These are phyloP conservation scores for Penicillium sp. DNA, from an alignment of 2,329 filamentous ascomycete genomes.

Conservation along the genomic window DNA sequence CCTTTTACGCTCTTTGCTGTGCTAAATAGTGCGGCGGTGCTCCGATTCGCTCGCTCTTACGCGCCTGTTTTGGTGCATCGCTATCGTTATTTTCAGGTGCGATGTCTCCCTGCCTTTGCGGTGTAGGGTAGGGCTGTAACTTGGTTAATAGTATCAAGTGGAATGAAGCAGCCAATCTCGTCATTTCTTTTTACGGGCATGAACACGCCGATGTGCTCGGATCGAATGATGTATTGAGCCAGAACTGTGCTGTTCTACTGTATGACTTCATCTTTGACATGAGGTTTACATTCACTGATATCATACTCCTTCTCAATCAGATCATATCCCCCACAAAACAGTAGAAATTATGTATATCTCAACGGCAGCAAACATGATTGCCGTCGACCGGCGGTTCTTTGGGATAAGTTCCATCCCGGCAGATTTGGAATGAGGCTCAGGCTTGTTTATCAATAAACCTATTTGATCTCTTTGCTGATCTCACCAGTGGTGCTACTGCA, in stretches of 20 bases:
- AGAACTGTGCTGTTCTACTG: too few relatives aligned
- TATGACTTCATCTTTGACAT: too few relatives aligned
- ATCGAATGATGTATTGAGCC: too few relatives aligned
- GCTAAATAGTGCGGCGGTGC: neutral
- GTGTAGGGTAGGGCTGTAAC: neutral
- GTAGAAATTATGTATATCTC: too few relatives aligned
- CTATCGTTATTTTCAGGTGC: neutral
- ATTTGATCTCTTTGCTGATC: neutral
- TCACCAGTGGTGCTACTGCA: neutral
- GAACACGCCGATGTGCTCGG: too few relatives aligned
- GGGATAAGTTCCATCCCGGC: neutral
- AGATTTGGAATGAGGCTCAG: neutral
- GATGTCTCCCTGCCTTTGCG: neutral
- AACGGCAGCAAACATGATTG: too few relatives aligned
- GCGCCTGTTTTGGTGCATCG: neutral
- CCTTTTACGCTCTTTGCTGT: neutral
- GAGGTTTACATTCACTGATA: too few relatives aligned
- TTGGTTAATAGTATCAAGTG: too few relatives aligned
- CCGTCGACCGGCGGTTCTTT: neutral
- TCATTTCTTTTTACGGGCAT: too few relatives aligned
- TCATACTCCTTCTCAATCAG: too few relatives aligned
- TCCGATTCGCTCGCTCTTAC: neutral
- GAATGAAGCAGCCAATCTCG: too few relatives aligned
- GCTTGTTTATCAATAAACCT: neutral
- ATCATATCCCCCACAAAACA: too few relatives aligned